Base-by-base conservation (phyloP, 192 early-diverging fungal genomes). In the Podila verticillata region DNA sequence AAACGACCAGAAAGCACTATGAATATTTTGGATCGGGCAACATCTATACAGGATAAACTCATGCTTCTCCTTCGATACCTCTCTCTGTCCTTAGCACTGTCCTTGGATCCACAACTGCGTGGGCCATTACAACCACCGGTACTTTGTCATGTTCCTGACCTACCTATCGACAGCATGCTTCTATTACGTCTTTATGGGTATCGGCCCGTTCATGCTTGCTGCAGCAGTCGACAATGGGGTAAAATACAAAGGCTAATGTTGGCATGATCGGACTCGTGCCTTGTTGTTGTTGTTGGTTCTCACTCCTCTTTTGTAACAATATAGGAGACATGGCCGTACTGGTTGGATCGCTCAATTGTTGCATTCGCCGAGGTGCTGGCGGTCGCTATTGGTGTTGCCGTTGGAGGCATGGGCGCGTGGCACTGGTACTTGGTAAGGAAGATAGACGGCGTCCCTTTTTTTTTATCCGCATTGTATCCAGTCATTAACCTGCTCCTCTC, bases 91-190 rank as follows among this genome's bases (percentile, higher is more conserved):
- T 12, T 51, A 79, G 75, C 89, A 92, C 70, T 91, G 93, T 35
- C 92, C 92, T 13, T 95, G 93, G 93, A 89, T 95, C 72, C 90
- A 92, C 66, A 93, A 93, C 72, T 93, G 93, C 64, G 91, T 95
- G 32, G 93, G 93, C 3, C 89, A 90, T 72, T 88, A 81, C 30
- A 95, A 92, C 65, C 93, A 95, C 63, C 88, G 93, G 63, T 88
- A 89, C 28, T 95, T 95, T 69, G 15, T 94, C 22, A 80, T 95
- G 67, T 95, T 95, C 31, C 79, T 90, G 86, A 88, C 85, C 15
- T 90, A 90, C 58, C 63, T 90, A 70, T 74, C 85, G 0, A 36
- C 82, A 19, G 67, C 84, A n/a, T 86, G 85, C 49, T 17, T 73
- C 26, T 90, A 88, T 56, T 90, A 84, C 79, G 80, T 78, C 3